Conservation (phyloP, 2,329 filamentous ascomycete species). For the Huntiella bhutanensis region DNA sequence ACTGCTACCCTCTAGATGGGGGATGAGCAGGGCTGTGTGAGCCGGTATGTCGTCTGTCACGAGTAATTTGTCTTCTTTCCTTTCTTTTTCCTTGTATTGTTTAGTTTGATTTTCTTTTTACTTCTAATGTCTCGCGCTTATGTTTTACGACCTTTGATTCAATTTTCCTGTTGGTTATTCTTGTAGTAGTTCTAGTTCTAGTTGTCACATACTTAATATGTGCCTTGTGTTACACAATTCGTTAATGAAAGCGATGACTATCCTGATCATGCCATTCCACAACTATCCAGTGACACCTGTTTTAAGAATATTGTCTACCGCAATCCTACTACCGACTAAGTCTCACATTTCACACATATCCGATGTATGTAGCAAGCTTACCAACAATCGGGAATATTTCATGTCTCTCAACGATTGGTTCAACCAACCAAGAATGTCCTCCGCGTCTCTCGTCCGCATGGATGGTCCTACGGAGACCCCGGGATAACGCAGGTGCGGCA, state of each 20-base stretch:
- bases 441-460: not conserved
- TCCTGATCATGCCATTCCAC: too few relatives aligned
- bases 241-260: not conserved
- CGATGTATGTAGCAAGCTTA: too few relatives aligned
- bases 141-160: not conserved
- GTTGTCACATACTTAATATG: not conserved
- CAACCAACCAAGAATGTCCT: not conserved
- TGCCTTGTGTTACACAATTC: not conserved
- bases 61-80: not conserved
- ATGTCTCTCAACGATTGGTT: not conserved
- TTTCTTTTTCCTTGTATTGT: constrained; percentile 1
- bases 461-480: not conserved
- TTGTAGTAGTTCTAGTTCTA: not conserved
- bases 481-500: too few relatives aligned
- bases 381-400: not conserved
- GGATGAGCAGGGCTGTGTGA: not conserved
- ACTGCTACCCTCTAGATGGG: constrained; percentile 15
- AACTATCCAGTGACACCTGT: not conserved
- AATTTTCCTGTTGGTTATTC: not conserved
- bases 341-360: too few relatives aligned
- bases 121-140: too few relatives aligned
- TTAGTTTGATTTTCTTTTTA: not conserved
- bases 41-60: not conserved
- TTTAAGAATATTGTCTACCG: too few relatives aligned
- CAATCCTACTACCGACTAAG: too few relatives aligned